Evolutionary conservation across 257 asterid species (phyloP).

Genomic region (Parsonsia alboflavescens): DNA sequence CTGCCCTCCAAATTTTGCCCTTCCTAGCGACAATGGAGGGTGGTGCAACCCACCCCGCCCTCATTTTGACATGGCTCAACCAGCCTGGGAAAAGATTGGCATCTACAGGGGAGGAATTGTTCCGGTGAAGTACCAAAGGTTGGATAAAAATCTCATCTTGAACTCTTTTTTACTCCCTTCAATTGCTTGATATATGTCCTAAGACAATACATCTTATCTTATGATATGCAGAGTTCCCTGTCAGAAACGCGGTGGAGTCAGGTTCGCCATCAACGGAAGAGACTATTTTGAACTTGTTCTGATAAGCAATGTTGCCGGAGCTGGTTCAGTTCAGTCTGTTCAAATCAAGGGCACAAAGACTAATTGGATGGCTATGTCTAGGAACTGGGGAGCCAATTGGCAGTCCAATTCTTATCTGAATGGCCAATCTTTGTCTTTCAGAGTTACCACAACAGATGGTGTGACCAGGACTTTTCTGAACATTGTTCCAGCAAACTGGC

Average conservation of each 20-base stretch:
- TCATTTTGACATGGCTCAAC: constrained; percentile 46
- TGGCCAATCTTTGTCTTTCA: constrained; percentile 73
- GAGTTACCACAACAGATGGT: constrained; percentile 70
- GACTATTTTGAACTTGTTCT: constrained; percentile 68
- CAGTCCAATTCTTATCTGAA: constrained; percentile 64
- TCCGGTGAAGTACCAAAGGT: constrained; percentile 38
- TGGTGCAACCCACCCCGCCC: constrained; percentile 46
- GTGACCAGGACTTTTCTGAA: constrained; percentile 46
- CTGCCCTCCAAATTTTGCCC: constrained; percentile 38
- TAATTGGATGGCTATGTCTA: constrained; percentile 66
- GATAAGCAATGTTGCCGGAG: constrained; percentile 68
- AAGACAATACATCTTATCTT: neutral
- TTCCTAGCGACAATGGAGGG: constrained; percentile 38
- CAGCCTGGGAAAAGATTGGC: constrained; percentile 38
- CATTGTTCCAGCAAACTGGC: constrained; percentile 63
- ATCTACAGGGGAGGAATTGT: constrained; percentile 40
- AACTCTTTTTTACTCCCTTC: neutral
- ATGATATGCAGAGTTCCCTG: constrained; percentile 66
- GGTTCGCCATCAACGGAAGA: constrained; percentile 70
- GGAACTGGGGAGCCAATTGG: constrained; percentile 98
- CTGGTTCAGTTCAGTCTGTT: constrained; percentile 63
- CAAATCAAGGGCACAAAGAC: constrained; percentile 69
- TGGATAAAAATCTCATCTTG: neutral
- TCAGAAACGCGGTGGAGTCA: constrained; percentile 70
- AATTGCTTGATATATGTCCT: neutral